phyloP scores from a whole-genome alignment of 2,329 filamentous ascomycete species.

The Colletotrichum limetticola region DNA sequence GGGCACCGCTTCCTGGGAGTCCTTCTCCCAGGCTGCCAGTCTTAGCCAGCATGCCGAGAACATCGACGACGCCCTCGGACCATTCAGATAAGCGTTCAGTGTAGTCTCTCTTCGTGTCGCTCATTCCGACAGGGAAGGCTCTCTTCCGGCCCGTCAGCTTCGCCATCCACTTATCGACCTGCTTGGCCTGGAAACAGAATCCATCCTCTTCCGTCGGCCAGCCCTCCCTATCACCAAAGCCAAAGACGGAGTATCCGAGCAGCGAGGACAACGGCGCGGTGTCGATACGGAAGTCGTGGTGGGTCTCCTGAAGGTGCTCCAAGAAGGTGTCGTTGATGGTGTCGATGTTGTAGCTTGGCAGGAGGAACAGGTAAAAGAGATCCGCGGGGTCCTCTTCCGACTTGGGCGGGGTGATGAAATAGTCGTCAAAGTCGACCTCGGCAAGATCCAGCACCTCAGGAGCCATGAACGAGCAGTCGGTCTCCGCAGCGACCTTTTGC shows the following conservation, averaged over 20 bases:
- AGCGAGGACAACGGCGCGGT: conserved; percentile 82
- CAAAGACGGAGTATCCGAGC: conserved; percentile 92
- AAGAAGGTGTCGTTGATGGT: conserved; percentile 90
- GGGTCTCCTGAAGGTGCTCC: conserved; percentile 88
- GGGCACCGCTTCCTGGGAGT: conserved; percentile 82
- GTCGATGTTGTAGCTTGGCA: conserved; percentile 96
- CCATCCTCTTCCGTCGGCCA: conserved; percentile 93
- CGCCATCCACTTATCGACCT: conserved; percentile 97
- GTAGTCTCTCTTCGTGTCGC: conserved; percentile 83
- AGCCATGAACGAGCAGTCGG: conserved; percentile 55
- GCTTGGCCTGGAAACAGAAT: conserved; percentile 91
- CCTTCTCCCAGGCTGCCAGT: conserved; percentile 71
- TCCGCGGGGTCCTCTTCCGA: conserved; percentile 60
- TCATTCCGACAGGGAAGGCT: conserved; percentile 89
- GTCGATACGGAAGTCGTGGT: conserved; percentile 96
- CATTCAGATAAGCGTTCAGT: conserved; percentile 78
- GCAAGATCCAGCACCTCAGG: conserved; percentile 81
- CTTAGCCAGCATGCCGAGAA: conserved; percentile 71
- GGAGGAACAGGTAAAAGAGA: conserved; percentile 84
- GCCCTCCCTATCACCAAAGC: conserved; percentile 88
- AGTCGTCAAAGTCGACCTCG: conserved; percentile 92
- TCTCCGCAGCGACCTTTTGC: conserved; percentile 54
- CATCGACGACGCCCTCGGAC: conserved; percentile 77
- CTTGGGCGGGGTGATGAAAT: conserved; percentile 83
- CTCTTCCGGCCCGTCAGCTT: conserved; percentile 87